Percentiles rank a stretch among this genome's conserved stretches.
phyloP scores from a whole-genome alignment of 345 rosid genomes.

The Corymbia maculata region DNA sequence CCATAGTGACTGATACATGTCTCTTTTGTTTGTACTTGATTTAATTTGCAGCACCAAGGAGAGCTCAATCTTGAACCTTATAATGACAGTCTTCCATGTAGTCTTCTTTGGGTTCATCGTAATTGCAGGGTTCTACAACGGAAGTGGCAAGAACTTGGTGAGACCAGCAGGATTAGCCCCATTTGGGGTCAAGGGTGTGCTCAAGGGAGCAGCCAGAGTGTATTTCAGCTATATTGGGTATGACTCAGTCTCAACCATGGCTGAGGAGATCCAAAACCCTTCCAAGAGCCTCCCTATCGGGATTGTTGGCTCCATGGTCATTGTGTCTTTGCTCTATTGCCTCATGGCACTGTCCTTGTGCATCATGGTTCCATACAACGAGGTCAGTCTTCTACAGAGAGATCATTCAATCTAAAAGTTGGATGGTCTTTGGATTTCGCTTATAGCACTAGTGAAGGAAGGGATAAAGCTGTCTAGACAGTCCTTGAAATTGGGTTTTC shows the following conservation, averaged over 20 bases:
- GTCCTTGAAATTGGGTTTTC: not conserved
- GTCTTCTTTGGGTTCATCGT: constrained; percentile 80
- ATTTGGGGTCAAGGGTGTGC: constrained; percentile 61
- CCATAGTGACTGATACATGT: not conserved
- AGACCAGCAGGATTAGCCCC: constrained; percentile 80
- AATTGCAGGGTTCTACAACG: constrained; percentile 56
- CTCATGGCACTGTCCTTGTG: constrained; percentile 83
- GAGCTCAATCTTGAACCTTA: constrained; percentile 69
- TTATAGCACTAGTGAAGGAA: not conserved
- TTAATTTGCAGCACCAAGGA: constrained; percentile 73
- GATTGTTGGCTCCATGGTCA: constrained; percentile 70
- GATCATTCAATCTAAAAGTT: not conserved
- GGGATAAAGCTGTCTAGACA: not conserved
- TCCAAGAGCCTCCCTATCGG: constrained; percentile 72
- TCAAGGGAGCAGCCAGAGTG: constrained; percentile 81
- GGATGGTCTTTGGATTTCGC: not conserved
- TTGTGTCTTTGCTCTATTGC: constrained; percentile 65
- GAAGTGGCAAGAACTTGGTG: constrained; percentile 46
- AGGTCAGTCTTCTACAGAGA: constrained; percentile 29
- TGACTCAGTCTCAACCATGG: constrained; percentile 90
- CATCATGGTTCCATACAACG: constrained; percentile 65
- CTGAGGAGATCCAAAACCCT: constrained; percentile 91
- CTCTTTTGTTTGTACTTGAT: not conserved
- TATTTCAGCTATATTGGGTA: constrained; percentile 92
- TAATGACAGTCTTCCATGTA: constrained; percentile 78